Base-by-base conservation (phyloP, 164 flowering plant genomes). In the Vitis cinerea region DNA sequence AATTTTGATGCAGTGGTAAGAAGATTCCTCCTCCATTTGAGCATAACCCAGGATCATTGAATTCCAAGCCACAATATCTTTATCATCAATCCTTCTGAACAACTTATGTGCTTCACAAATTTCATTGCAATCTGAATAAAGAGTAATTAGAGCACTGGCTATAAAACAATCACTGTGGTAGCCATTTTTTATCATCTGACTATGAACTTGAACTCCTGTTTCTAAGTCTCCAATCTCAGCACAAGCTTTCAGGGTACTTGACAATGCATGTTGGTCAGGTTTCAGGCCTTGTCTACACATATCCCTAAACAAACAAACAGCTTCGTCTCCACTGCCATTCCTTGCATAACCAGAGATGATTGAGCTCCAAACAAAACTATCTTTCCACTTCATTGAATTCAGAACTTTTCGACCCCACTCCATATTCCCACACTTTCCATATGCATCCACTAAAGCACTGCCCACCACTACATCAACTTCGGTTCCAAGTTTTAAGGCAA, bases 231-330 rank as follows among this genome's bases (percentile, higher is more conserved):
- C 69, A 47, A 61, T 66, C 64, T 70, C 65, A 14, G 55, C 71
- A 50, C 80, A 77, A 47, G 80, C 77, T 69, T 70, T 77, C 16
- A 77, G 23, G 30, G 71, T 65, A 67, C 80, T 73, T 14, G 80
- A 66, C 51, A 73, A 63, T 15, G 77, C 61, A 70, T 73, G 72
- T n/a, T 74, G 80, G 59, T 73, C 77, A 48, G 64, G 77, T 29
- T 56, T 66, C 71, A 70, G 16, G 50, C 74, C 80, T 67, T 73
- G 62, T 65, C 72, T 70, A 58, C 64, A 66, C 80, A 70, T 73
- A 12, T 70, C 72, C 49, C 62, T 70, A 17, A 73, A 77, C 67
- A 73, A 53, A 62, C 16, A 1, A 52, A 73, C 10, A 51, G 74
- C 73, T 59, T 70, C 60, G 63, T 69, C 70, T 57, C 74, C 77